Conservation (phyloP, 139 green algal genomes). For the Axilococcus clingmanii region DNA sequence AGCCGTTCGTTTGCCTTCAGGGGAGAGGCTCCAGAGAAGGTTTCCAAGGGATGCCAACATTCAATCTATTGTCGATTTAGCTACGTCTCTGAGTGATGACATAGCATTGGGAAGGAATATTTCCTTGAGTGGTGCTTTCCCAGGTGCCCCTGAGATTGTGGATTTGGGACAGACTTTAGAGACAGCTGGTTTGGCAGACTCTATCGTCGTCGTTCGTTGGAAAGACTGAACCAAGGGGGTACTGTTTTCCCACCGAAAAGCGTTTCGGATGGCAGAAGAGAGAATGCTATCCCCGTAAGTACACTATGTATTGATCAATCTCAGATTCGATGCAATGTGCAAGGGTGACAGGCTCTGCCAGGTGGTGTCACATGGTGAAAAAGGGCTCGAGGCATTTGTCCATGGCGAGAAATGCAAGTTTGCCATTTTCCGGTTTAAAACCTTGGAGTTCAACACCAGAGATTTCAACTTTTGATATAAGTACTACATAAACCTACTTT, state of each 20-base stretch:
- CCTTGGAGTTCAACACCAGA: too few species aligned
- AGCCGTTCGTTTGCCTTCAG: conserved; percentile 48
- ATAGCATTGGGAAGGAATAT: conserved; percentile 22
- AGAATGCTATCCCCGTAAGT: not conserved
- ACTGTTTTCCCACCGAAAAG: not conserved
- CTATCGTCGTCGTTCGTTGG: conserved; percentile 27
- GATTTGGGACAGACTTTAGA: conserved; percentile 13
- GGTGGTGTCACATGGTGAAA: not conserved
- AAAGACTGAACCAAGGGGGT: conserved; percentile 5
- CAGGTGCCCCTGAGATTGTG: conserved; percentile 9
- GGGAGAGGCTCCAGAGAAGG: conserved; percentile 38
- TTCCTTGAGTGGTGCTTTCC: conserved; percentile 2
- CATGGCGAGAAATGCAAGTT: too few species aligned
- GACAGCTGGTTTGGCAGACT: conserved; percentile 4
- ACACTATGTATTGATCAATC: not conserved
- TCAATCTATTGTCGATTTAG: conserved; percentile 28
- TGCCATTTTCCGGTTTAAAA: too few species aligned
- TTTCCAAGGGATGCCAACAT: conserved; percentile 39
- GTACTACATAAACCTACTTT: too few species aligned
- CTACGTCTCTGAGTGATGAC: conserved; percentile 13
- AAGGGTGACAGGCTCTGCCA: not conserved
- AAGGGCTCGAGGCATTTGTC: too few species aligned
- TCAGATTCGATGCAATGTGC: not conserved
- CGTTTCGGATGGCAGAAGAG: not conserved
- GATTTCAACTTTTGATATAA: too few species aligned